These are phyloP conservation scores for Hymenoscyphus repandus DNA, from an alignment of 2,329 filamentous ascomycete genomes.

Conservation along the genomic window DNA sequence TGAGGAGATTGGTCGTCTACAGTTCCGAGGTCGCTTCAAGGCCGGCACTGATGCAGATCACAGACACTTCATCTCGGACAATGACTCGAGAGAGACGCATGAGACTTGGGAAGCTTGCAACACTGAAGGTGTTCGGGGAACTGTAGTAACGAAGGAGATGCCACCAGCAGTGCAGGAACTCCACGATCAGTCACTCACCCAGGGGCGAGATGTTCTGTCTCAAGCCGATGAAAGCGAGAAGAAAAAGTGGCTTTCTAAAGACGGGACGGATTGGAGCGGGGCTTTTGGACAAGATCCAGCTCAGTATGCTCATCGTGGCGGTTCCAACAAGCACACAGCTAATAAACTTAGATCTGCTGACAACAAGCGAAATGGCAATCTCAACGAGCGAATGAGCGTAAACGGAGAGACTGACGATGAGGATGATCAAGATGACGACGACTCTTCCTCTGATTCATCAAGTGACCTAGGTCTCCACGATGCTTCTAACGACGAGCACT, in stretches of 20 bases:
- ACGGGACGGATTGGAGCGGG: slow-evolving; percentile 80
- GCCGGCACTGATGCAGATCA: slow-evolving; percentile 86
- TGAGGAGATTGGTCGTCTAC: slow-evolving; percentile 73
- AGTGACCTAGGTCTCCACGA: slow-evolving; percentile 57
- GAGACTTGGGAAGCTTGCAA: slow-evolving; percentile 93
- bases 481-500: slow-evolving; percentile 28
- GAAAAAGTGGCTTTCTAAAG: slow-evolving; percentile 70
- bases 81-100: slow-evolving; percentile 85
- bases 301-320: slow-evolving; percentile 21
- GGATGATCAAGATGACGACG: slow-evolving; percentile 19
- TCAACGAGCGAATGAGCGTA: slow-evolving; percentile 26
- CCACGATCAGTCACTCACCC: slow-evolving; percentile 74
- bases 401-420: slow-evolving; percentile 22
- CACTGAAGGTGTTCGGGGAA: slow-evolving; percentile 74
- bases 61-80: slow-evolving; percentile 75
- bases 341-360: slow-evolving; percentile 3
- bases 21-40: slow-evolving; percentile 79
- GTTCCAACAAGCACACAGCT: background rate
- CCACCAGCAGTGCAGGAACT: slow-evolving; percentile 67
- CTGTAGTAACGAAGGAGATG: slow-evolving; percentile 67
- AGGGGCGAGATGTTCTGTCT: slow-evolving; percentile 76
- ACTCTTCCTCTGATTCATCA: slow-evolving; percentile 24
- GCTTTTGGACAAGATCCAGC: slow-evolving; percentile 76
- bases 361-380: slow-evolving; percentile 10
- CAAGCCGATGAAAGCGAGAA: slow-evolving; percentile 67